A percentile compares a stretch with the other conserved stretches of the same genome.
Conservation (phyloP, 1,284 basidiomycete species). For the Marasmius tenuissimus region DNA sequence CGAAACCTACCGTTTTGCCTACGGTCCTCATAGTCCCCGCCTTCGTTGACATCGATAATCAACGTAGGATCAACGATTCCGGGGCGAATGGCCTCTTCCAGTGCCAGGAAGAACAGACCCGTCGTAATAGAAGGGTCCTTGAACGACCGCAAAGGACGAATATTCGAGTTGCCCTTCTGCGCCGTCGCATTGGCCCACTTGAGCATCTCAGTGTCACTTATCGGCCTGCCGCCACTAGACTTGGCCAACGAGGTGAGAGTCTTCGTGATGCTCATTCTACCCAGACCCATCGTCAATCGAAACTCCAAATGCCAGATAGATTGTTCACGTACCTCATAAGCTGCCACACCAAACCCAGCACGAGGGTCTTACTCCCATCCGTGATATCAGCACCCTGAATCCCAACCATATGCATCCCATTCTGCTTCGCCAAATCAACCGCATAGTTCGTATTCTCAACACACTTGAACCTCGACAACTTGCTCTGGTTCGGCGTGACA, state of each 20-base stretch:
- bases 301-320: neutral
- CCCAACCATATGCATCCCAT: constrained; percentile 94
- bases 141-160: constrained; percentile 84
- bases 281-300: neutral
- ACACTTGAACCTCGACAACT: constrained; percentile 92
- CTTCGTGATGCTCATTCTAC: constrained; percentile 86
- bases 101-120: constrained; percentile 91
- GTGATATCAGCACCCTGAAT: constrained; percentile 98
- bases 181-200: constrained; percentile 95
- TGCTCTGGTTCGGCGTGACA: constrained; percentile 77
- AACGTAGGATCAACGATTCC: constrained; percentile 94
- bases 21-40: constrained; percentile 85
- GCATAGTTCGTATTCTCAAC: constrained; percentile 99
- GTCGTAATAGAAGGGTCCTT: constrained; percentile 92
- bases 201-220: constrained; percentile 92
- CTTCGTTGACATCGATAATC: constrained; percentile 64
- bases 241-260: constrained; percentile 82
- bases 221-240: constrained; percentile 72
- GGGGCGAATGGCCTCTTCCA: constrained; percentile 88
- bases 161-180: constrained; percentile 67
- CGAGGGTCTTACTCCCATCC: constrained; percentile 88
- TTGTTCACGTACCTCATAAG: constrained; percentile 75
- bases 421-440: constrained; percentile 90
- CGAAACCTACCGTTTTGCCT: constrained; percentile 82
- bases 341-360: constrained; percentile 97